phyloP scores from a whole-genome alignment of 2,329 filamentous ascomycete species.

The Pleoardoris graminearum region DNA sequence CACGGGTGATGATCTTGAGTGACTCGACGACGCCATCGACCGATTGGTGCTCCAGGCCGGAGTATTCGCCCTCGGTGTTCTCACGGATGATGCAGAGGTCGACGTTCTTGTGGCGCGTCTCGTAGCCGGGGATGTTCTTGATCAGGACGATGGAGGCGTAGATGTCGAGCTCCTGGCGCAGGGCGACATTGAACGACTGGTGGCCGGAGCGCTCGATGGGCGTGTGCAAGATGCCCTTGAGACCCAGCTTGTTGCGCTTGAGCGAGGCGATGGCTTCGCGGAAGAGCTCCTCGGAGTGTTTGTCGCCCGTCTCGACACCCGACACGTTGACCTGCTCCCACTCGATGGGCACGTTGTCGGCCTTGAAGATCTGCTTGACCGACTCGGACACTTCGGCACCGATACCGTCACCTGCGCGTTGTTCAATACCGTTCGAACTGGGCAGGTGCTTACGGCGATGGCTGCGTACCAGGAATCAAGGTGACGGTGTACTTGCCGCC shows the following conservation, averaged over 20 bases:
- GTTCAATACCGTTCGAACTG: constrained; percentile 23
- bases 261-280: constrained; percentile 92
- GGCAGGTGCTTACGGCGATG: constrained; percentile 18
- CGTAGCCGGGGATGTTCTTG: constrained; percentile 99
- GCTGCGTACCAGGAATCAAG: constrained; percentile 79
- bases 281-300: constrained; percentile 93
- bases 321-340: constrained; percentile 98
- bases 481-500: constrained; percentile 99
- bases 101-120: constrained; percentile 95
- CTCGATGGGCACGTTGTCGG: constrained; percentile 96
- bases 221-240: constrained; percentile 98
- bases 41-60: constrained; percentile 96
- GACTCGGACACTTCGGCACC: constrained; percentile 97
- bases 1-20: constrained; percentile 98
- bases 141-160: constrained; percentile 97
- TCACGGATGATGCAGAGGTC: constrained; percentile 99
- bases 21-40: constrained; percentile 96
- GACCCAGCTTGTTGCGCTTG: constrained; percentile 96
- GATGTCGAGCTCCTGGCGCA: constrained; percentile 99
- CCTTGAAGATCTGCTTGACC: constrained; percentile 99
- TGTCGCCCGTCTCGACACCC: constrained; percentile 81
- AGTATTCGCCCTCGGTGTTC: constrained; percentile 99
- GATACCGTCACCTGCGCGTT: constrained; percentile 77
- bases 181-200: constrained; percentile 98
- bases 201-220: constrained; percentile 95